Percentiles rank a stretch among this genome's conserved stretches.
These are phyloP conservation scores for Orbilia oligospora DNA, from an alignment of 2,329 filamentous ascomycete genomes.

Conservation along the genomic window DNA sequence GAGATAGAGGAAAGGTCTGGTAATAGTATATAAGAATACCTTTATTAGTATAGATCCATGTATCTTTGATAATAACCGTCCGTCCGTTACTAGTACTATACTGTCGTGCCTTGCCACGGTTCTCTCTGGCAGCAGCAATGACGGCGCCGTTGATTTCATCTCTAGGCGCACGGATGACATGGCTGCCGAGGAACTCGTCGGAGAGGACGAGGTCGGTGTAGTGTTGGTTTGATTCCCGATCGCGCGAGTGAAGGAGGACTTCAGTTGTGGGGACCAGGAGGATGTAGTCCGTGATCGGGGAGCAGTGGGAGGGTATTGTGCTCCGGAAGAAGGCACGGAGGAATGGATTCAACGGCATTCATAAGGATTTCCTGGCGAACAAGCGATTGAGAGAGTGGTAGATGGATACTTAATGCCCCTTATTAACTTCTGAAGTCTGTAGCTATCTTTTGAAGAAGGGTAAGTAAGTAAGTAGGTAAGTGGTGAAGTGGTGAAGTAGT, in stretches of 20 bases:
- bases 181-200: slow-evolving; percentile 95
- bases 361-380: slow-evolving; percentile 68
- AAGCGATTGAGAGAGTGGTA: not conserved
- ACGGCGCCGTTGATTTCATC: slow-evolving; percentile 68
- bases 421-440: not conserved
- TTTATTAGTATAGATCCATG: slow-evolving; percentile 94
- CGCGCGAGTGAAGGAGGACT: slow-evolving; percentile 86
- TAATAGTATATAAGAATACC: slow-evolving; percentile 72
- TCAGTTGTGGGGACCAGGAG: slow-evolving; percentile 95
- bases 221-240: slow-evolving; percentile 83
- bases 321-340: slow-evolving; percentile 99
- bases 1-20: too few relatives aligned
- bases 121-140: slow-evolving; percentile 77
- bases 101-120: slow-evolving; percentile 91
- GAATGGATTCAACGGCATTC: slow-evolving; percentile 99
- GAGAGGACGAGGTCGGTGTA: slow-evolving; percentile 86
- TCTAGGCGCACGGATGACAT: slow-evolving; percentile 88
- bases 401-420: not conserved
- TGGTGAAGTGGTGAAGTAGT: too few relatives aligned
- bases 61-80: slow-evolving; percentile 94
- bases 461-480: not conserved
- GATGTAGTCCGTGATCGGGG: slow-evolving; percentile 90
- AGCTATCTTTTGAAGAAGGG: too few relatives aligned
- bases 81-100: slow-evolving; percentile 93
- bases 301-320: slow-evolving; percentile 90